These are phyloP conservation scores for Chlorella sp. DNA, from an alignment of 139 green algal species.

Conservation along the genomic window DNA sequence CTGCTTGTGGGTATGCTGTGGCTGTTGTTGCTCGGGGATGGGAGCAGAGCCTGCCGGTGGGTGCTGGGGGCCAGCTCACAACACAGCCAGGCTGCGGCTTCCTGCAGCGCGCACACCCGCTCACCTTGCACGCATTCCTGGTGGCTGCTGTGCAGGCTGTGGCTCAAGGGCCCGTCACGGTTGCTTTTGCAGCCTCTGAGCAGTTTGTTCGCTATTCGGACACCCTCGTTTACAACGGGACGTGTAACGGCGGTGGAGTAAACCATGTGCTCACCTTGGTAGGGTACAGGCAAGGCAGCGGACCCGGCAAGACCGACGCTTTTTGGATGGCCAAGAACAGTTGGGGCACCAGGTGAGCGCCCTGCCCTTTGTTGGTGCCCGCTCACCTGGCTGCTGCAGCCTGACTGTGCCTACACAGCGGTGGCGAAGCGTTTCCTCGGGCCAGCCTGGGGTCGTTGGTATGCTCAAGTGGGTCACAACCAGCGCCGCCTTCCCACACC, in stretches of 20 bases:
- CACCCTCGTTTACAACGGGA: neutral
- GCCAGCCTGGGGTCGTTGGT: no score
- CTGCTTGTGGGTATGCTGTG: no score
- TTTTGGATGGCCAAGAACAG: neutral
- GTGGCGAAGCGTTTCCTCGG: no score
- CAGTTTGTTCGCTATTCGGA: neutral
- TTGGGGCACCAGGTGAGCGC: neutral
- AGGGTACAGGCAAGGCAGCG: neutral
- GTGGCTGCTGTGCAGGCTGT: neutral
- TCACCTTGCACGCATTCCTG: neutral
- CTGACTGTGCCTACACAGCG: no score
- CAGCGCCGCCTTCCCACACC: no score
- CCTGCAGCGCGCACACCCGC: no score
- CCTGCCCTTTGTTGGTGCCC: no score
- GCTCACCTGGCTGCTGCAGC: no score
- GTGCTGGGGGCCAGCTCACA: no score
- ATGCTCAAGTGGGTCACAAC: no score
- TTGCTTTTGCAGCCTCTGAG: neutral
- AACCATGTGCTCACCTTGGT: neutral
- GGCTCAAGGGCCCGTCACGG: neutral
- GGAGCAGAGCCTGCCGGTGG: no score
- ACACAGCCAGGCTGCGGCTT: neutral
- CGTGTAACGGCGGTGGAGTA: neutral
- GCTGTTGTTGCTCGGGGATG: no score
- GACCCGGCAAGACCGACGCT: neutral